Conservation (phyloP, 805 yeast genomes). For the Debaryomyces castellii region DNA sequence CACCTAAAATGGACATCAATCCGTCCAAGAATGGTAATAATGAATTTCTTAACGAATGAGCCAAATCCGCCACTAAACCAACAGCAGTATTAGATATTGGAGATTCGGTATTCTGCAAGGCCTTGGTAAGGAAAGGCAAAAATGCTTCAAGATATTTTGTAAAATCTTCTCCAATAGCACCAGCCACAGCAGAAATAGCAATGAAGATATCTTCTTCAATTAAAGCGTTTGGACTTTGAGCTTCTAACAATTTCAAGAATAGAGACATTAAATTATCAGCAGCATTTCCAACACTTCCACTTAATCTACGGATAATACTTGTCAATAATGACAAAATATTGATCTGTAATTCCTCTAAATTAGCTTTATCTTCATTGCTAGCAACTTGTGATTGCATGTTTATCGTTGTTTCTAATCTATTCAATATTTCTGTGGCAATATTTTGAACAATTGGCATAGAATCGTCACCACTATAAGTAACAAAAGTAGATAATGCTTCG, state of each 20-base stretch:
- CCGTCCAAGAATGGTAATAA: conserved; percentile 75
- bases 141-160: conserved; percentile 76
- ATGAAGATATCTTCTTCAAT: conserved; percentile 94
- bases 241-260: conserved; percentile 65
- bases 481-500: conserved; percentile 85
- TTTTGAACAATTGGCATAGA: conserved; percentile 67
- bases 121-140: conserved; percentile 77
- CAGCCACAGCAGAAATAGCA: conserved; percentile 87
- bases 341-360: conserved; percentile 85
- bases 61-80: conserved; percentile 91
- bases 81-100: conserved; percentile 87
- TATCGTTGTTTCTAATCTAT: conserved; percentile 71
- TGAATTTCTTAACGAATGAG: conserved; percentile 78
- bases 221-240: conserved; percentile 60
- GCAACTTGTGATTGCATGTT: conserved; percentile 53
- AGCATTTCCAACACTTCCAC: conserved; percentile 59
- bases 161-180: conserved; percentile 72
- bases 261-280: conserved; percentile 84
- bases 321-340: conserved; percentile 78
- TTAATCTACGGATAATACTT: conserved; percentile 79
- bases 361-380: conserved; percentile 67
- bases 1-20: conserved; percentile 81
- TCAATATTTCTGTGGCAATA: conserved; percentile 72
- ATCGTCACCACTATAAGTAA: conserved; percentile 68
- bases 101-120: conserved; percentile 78